Percentiles rank a stretch among this genome's conserved stretches.
Evolutionary conservation across 805 yeast species (phyloP).

Genomic region (Saturnispora bothae): DNA sequence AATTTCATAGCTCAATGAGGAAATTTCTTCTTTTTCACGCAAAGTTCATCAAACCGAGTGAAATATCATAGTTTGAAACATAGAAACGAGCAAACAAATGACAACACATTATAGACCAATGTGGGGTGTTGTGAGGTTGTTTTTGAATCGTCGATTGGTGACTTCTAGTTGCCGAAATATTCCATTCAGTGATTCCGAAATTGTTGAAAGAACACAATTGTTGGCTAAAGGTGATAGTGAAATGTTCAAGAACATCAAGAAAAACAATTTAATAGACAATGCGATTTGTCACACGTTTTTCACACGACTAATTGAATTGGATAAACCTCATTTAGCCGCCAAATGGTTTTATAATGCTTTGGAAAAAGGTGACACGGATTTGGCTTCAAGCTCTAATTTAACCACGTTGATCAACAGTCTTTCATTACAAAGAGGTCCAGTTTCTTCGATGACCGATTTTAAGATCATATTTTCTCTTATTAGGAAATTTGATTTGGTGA

Average conservation of each 20-base stretch:
- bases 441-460: conserved; percentile 7
- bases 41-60: too few relatives aligned
- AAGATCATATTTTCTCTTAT: conserved; percentile 7
- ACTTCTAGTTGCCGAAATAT: too few relatives aligned
- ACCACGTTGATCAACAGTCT: conserved; percentile 9
- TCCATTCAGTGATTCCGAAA: background rate
- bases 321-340: conserved; percentile 6
- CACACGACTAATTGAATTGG: background rate
- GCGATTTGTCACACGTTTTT: background rate
- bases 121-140: too few relatives aligned
- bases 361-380: background rate
- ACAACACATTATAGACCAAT: too few relatives aligned
- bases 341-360: conserved; percentile 1
- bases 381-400: background rate
- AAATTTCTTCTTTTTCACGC: too few relatives aligned
- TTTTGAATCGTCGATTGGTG: too few relatives aligned
- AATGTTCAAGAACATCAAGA: background rate
- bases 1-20: too few relatives aligned
- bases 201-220: background rate
- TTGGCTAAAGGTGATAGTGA: background rate
- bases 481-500: background rate
- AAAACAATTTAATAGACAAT: background rate
- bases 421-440: conserved; percentile 10
- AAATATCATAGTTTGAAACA: too few relatives aligned
- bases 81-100: too few relatives aligned